Base-by-base conservation (phyloP, 192 early-diverging fungal genomes). In the Chytriomyces confervae region DNA sequence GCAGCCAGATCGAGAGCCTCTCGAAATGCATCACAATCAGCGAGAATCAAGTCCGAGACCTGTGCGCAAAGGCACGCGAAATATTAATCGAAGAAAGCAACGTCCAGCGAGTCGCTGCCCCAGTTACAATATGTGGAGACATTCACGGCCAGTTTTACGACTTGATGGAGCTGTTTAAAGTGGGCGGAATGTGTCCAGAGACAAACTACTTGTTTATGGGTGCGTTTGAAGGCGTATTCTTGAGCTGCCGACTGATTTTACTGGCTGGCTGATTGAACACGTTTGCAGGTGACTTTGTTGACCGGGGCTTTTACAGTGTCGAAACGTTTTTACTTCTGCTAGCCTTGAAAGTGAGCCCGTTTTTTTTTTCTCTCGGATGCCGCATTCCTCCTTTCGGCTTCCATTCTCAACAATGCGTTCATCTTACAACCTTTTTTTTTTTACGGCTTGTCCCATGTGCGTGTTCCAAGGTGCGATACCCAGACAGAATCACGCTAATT, bases 141-240 rank as follows among this genome's bases (percentile, higher is more conserved):
- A 96, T 99, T 60, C 98, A 99, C 79, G 98, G 98, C n/a, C 98
- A 99, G 84, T 98, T 98, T 80, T 95, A 96, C 81, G 98, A 98
- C 81, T 86, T 98, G 61, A 93, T 96, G 79, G 96, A 98, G 85
- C 92, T 99, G 29, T 97, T 98, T 85, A 91, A 92, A 70, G 97
- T 97, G 74, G 97, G 98, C 64, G 98, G 98, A 79, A 92, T 96
- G 74, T 93, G 94, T 53, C 97, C 98, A 7, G 91, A 97, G 78
- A 98, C 96, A 72, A 97, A 98, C 84, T 99, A 98, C 78, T 88
- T 99, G 45, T 99, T 99, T 81, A 95, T 99, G 95, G 97, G 87
- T 84, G 44, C 9, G 27, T 16, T 16, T 50, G 66, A 23, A 27
- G 24, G 36, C 36, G 36, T 36, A 36, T 50, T 18, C 67, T 69